Percentiles rank a stretch among this genome's conserved stretches.
phyloP scores from a whole-genome alignment of 345 rosid genomes.

The Clarkia xantiana region DNA sequence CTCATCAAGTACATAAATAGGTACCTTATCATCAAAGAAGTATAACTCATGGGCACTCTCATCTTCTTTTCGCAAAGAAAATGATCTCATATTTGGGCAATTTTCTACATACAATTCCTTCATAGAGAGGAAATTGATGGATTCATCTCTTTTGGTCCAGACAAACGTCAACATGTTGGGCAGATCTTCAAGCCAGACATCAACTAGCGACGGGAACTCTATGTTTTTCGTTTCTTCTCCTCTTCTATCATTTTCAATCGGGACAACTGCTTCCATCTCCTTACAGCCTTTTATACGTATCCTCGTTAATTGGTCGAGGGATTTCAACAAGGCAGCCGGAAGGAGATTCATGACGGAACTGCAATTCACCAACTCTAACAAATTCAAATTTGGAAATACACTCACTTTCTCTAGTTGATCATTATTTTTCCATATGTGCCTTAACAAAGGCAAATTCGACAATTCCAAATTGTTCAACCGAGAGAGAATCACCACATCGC shows the following conservation, averaged over 20 bases:
- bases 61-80: fast-evolving
- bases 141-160: not conserved
- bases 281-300: not conserved
- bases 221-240: not conserved
- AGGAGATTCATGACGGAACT: constrained; percentile 2
- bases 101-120: not conserved
- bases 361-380: not conserved
- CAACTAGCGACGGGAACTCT: constrained; percentile 3
- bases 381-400: constrained; percentile 2
- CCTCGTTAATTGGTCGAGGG: constrained; percentile 2
- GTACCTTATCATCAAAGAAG: too few relatives aligned
- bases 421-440: not conserved
- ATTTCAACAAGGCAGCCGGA: constrained; percentile 9
- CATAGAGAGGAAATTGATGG: not conserved
- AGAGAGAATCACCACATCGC: fast-evolving
- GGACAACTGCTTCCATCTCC: constrained; percentile 6
- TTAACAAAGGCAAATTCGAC: not conserved
- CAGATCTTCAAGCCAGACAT: not conserved
- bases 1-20: too few relatives aligned
- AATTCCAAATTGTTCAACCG: not conserved
- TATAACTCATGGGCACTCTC: too few relatives aligned
- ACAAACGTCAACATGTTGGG: constrained; percentile 5
- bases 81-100: not conserved
- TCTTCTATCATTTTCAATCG: not conserved
- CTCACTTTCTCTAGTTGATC: not conserved